Percentiles rank a stretch among this genome's conserved stretches.
Evolutionary conservation across 73 alveolate genomes (phyloP).

Genomic region (Stentor roeselii): DNA sequence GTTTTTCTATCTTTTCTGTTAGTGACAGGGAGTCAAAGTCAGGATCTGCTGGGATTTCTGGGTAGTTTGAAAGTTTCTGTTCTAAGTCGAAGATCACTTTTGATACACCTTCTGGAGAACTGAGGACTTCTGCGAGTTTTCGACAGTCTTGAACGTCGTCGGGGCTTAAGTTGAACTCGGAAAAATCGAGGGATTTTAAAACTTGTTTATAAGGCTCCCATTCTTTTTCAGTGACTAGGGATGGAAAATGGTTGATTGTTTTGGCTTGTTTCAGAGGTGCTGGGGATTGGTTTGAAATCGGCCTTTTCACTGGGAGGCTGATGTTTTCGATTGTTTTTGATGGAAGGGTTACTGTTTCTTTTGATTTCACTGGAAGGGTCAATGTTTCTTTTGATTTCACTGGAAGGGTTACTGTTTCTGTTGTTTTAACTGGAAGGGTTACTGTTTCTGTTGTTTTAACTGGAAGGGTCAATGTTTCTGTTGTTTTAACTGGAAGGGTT

Average conservation of each 20-base stretch:
- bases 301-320: neutral
- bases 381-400: too few species aligned
- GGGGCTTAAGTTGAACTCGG: neutral
- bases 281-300: neutral
- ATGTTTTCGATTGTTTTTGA: too few species aligned
- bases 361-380: too few species aligned
- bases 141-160: neutral
- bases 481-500: too few species aligned
- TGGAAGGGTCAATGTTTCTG: too few species aligned
- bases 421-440: too few species aligned
- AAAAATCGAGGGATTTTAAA: neutral
- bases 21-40: constrained; percentile 3
- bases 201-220: constrained; percentile 18
- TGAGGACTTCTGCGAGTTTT: neutral
- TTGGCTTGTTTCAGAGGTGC: neutral
- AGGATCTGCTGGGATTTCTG: constrained; percentile 1
- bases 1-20: constrained; percentile 13
- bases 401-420: too few species aligned
- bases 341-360: too few species aligned
- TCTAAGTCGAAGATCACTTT: neutral
- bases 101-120: constrained; percentile 19
- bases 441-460: too few species aligned
- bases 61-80: neutral
- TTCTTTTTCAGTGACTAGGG: neutral
- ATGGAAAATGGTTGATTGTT: neutral